Evolutionary conservation across 2,329 filamentous ascomycete genomes (phyloP).

Genomic region (Dothistroma septosporum): DNA sequence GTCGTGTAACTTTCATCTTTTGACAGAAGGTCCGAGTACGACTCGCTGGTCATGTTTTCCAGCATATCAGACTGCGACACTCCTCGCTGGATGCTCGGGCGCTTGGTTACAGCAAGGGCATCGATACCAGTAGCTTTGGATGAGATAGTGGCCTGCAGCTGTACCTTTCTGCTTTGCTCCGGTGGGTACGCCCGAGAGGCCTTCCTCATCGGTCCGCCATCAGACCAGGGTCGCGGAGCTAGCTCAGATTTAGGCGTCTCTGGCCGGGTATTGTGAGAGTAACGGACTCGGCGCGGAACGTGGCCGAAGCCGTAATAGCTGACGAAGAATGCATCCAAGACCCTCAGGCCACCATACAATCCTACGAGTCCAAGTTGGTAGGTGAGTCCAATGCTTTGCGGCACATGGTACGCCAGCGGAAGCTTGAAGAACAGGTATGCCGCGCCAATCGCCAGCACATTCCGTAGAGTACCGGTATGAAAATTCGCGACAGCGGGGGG

Average conservation of each 20-base stretch:
- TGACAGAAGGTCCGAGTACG: slow-evolving; percentile 20
- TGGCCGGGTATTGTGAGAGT: slow-evolving; percentile 35
- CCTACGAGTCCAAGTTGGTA: slow-evolving; percentile 45
- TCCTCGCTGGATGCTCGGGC: slow-evolving; percentile 16
- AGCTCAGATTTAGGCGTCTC: slow-evolving; percentile 28
- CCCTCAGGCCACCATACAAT: slow-evolving; percentile 41
- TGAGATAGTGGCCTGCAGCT: slow-evolving; percentile 2
- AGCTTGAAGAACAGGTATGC: slow-evolving; percentile 42
- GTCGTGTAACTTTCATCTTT: slow-evolving; percentile 21
- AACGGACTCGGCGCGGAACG: slow-evolving; percentile 42
- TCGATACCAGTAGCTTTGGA: slow-evolving; percentile 8
- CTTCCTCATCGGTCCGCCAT: slow-evolving; percentile 19
- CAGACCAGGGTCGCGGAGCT: slow-evolving; percentile 15
- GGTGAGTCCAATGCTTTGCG: slow-evolving; percentile 44
- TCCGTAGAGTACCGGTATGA: slow-evolving; percentile 34
- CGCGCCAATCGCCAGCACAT: slow-evolving; percentile 37
- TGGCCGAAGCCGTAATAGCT: slow-evolving; percentile 40
- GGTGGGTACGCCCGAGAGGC: slow-evolving; percentile 5
- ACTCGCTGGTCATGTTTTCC: slow-evolving; percentile 27
- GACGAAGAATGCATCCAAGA: slow-evolving; percentile 45
- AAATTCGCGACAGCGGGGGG: slow-evolving; percentile 34
- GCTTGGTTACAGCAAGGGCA: slow-evolving; percentile 3
- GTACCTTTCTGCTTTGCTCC: slow-evolving; percentile 1
- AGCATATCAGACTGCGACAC: slow-evolving; percentile 22
- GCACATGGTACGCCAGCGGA: slow-evolving; percentile 42